Conservation (phyloP, 805 yeast species). For the Spathaspora girioi region DNA sequence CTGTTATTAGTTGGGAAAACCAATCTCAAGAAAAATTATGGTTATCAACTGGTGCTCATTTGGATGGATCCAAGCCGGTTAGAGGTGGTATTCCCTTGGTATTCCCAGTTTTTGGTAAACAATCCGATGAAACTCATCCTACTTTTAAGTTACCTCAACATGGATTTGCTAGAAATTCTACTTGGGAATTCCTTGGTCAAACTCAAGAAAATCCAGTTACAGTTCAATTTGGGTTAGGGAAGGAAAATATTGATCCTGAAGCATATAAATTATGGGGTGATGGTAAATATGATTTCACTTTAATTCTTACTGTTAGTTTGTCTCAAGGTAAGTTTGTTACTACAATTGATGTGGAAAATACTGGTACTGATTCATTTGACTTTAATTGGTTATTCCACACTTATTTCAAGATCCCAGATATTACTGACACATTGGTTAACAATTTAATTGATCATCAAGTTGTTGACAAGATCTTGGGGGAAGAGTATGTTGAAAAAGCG, state of each 20-base stretch:
- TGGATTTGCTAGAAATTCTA: conserved; percentile 88
- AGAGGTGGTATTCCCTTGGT: conserved; percentile 97
- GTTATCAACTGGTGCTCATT: conserved; percentile 70
- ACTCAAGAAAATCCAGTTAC: conserved; percentile 65
- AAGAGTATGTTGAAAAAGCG: conserved; percentile 63
- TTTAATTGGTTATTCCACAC: conserved; percentile 97
- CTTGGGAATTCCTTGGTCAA: conserved; percentile 94
- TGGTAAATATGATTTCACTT: conserved; percentile 64
- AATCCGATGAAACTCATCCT: conserved; percentile 46
- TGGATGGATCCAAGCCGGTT: conserved; percentile 92
- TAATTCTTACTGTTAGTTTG: conserved; percentile 66
- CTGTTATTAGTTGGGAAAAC: conserved; percentile 74
- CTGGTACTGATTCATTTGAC: conserved; percentile 61
- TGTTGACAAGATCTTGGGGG: conserved; percentile 70
- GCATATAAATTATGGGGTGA: conserved; percentile 53
- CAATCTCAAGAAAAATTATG: conserved; percentile 78
- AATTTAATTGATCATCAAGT: conserved; percentile 73
- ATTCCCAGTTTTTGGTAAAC: conserved; percentile 88
- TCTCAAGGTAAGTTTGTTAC: conserved; percentile 59
- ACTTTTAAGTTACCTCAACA: conserved; percentile 83
- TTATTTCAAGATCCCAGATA: conserved; percentile 70
- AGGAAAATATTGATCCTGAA: conserved; percentile 71
- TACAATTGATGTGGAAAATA: conserved; percentile 70
- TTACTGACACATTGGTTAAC: conserved; percentile 71
- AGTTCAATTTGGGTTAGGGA: conserved; percentile 87